phyloP scores from a whole-genome alignment of 192 early-diverging fungal genomes.

The Backusella luteola region DNA sequence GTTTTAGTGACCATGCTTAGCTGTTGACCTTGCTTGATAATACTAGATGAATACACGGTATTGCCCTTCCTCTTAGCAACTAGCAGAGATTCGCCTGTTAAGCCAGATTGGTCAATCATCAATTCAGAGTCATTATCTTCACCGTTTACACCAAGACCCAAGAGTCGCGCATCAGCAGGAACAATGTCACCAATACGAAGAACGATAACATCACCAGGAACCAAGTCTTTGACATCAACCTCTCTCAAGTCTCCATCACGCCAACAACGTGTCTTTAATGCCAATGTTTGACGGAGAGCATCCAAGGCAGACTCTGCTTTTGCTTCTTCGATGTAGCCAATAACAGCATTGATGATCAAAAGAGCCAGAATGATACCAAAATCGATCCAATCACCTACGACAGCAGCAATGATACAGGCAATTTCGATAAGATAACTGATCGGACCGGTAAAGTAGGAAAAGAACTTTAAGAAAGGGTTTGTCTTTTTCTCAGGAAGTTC shows the following conservation, averaged over 20 bases:
- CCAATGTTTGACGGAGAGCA: constrained; percentile 88
- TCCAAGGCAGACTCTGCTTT: constrained; percentile 89
- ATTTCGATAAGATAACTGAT: constrained; percentile 91
- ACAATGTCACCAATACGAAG: constrained; percentile 94
- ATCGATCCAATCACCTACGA: constrained; percentile 69
- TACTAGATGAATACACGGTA: constrained; percentile 89
- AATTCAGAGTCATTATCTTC: constrained; percentile 77
- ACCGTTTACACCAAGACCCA: constrained; percentile 75
- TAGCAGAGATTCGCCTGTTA: constrained; percentile 94
- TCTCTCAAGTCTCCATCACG: constrained; percentile 71
- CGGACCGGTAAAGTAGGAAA: constrained; percentile 85
- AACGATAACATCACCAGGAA: constrained; percentile 89
- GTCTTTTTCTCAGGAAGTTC: constrained; percentile 82
- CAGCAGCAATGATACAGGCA: constrained; percentile 76
- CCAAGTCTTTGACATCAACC: constrained; percentile 71
- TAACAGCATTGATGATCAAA: constrained; percentile 79
- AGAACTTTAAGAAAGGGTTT: constrained; percentile 83
- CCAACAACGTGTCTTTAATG: constrained; percentile 77
- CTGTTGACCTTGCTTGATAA: constrained; percentile 95
- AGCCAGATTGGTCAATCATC: constrained; percentile 89
- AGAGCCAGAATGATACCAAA: constrained; percentile 79
- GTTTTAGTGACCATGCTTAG: constrained; percentile 92
- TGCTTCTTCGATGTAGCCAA: constrained; percentile 89
- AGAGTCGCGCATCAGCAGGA: constrained; percentile 85
- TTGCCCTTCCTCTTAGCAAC: constrained; percentile 79